These are phyloP conservation scores for Pulveroboletus sp. DNA, from an alignment of 768 basidiomycete genomes.

Conservation along the genomic window DNA sequence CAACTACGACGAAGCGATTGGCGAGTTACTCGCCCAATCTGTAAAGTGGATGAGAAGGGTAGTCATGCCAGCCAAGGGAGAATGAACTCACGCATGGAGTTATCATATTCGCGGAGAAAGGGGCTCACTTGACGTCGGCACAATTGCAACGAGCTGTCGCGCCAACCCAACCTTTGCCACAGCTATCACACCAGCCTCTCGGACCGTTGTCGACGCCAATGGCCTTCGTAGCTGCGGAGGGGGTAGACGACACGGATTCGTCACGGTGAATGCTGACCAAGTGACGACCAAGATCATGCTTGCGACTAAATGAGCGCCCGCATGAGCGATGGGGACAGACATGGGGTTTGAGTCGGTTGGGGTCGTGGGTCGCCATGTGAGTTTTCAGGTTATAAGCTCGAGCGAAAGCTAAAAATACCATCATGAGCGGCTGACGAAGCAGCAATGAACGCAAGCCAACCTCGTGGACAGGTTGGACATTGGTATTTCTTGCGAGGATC, in stretches of 20 bases:
- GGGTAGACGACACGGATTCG: slow-evolving; percentile 45
- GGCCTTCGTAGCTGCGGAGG: slow-evolving; percentile 39
- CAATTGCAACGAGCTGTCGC: slow-evolving; percentile 54
- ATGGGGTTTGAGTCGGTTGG: slow-evolving; percentile 85
- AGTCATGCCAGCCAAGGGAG: background rate
- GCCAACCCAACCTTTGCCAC: slow-evolving; percentile 67
- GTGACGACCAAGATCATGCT: slow-evolving; percentile 91
- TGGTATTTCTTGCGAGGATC: slow-evolving; percentile 79
- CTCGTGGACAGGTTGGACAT: slow-evolving; percentile 69
- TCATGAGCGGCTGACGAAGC: slow-evolving; percentile 1
- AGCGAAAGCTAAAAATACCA: slow-evolving; percentile 63
- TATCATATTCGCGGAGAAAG: slow-evolving; percentile 9
- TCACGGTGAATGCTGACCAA: slow-evolving; percentile 81
- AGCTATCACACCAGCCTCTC: slow-evolving; percentile 68
- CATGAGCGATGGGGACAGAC: slow-evolving; percentile 83
- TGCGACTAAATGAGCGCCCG: slow-evolving; percentile 87
- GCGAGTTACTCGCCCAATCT: slow-evolving; percentile 33
- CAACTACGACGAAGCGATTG: slow-evolving; percentile 40
- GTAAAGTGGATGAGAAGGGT: slow-evolving; percentile 18
- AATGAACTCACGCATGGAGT: slow-evolving; percentile 28
- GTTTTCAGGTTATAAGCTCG: slow-evolving; percentile 94
- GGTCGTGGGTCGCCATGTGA: slow-evolving; percentile 92
- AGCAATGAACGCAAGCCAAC: slow-evolving; percentile 34
- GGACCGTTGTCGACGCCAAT: slow-evolving; percentile 66
- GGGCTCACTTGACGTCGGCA: slow-evolving; percentile 55